phyloP scores from a whole-genome alignment of 1,139 yeast genomes.

The Debaryomycetaceae sp. region DNA sequence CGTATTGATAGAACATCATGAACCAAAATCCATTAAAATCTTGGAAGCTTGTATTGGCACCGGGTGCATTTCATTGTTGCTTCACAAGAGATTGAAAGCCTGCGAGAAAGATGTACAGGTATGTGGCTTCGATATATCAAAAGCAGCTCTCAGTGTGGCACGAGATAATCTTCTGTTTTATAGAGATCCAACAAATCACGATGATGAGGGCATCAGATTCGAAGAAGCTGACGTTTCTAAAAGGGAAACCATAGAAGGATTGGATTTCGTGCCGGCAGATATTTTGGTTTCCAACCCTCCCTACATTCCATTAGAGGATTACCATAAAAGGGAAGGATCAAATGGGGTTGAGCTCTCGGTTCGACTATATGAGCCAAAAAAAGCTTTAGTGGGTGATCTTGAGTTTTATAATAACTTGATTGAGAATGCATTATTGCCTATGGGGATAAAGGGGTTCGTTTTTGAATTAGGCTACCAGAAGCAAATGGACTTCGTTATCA shows the following conservation, averaged over 20 bases:
- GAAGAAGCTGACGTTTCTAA: constrained; percentile 25
- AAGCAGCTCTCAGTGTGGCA: constrained; percentile 50
- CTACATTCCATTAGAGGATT: constrained; percentile 58
- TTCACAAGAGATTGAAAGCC: constrained; percentile 31
- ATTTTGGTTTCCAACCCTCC: constrained; percentile 86
- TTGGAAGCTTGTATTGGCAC: constrained; percentile 87
- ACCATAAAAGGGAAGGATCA: constrained; percentile 24
- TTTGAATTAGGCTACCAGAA: constrained; percentile 40
- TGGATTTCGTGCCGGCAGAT: constrained; percentile 26
- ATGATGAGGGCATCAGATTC: constrained; percentile 13
- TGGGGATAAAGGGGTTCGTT: constrained; percentile 37
- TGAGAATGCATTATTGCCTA: constrained; percentile 33
- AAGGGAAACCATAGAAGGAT: constrained; percentile 3
- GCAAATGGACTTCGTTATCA: constrained; percentile 28
- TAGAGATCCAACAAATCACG: constrained; percentile 1
- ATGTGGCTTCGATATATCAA: constrained; percentile 60
- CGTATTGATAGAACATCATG: constrained; percentile 12
- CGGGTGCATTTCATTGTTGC: constrained; percentile 74
- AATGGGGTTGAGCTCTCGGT: constrained; percentile 59
- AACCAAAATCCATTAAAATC: constrained; percentile 20
- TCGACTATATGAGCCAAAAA: constrained; percentile 62
- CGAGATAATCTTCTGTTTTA: constrained; percentile 33
- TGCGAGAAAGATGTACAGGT: constrained; percentile 18
- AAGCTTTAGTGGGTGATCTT: constrained; percentile 72
- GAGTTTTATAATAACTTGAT: constrained; percentile 67